Base-by-base conservation (phyloP, 2,329 filamentous ascomycete genomes). In the Pleurostoma richardsiae region DNA sequence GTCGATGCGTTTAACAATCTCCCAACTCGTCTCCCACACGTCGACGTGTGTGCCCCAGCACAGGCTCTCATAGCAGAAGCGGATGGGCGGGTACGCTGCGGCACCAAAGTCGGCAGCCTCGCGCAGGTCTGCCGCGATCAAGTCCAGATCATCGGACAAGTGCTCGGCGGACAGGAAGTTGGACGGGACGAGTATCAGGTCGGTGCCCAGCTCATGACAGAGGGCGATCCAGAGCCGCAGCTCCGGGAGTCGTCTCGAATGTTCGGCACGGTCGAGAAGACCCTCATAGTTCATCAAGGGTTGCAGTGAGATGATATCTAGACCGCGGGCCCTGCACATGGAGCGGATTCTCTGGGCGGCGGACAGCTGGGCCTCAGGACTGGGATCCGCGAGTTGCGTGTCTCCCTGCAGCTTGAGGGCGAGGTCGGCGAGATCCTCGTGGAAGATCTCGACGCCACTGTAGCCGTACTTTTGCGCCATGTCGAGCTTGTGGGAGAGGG, bases 281-380 rank as follows among this genome's bases (percentile, higher is more conserved):
- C 88, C 88, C 54, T 91, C 88, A 64, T 86, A 90, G 66, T 89
- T 80, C 69, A 80, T 79, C 60, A 92, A 91, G 0, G 88, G 88
- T 58, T 90, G 87, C 1, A 91, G 73, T 50, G 81, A 84, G 54
- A 89, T 72, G 54, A 89, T 78, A 6, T 68, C 57, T 27, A 89
- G 72, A 30, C 61, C 64, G 31, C 42, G 40, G 3, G 40, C 31
- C 1, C 71, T 63, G 64, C 83, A 88, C 40, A 89, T 71, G 0
- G 66, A 58, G 29, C 71, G 72, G 49, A 88, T 76, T 42, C 75
- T 65, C 3, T 65, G 60, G 29, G 86, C 84, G 2, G 85, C 86
- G 5, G 69, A 58, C 27, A 86, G 48, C 30, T 2, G 71, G 63
- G 64, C 83, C 88, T 39, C 88, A 71, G 0, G 66, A 58, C 29